These are phyloP conservation scores for Phialophora chinensis DNA, from an alignment of 2,329 filamentous ascomycete genomes.

Conservation along the genomic window DNA sequence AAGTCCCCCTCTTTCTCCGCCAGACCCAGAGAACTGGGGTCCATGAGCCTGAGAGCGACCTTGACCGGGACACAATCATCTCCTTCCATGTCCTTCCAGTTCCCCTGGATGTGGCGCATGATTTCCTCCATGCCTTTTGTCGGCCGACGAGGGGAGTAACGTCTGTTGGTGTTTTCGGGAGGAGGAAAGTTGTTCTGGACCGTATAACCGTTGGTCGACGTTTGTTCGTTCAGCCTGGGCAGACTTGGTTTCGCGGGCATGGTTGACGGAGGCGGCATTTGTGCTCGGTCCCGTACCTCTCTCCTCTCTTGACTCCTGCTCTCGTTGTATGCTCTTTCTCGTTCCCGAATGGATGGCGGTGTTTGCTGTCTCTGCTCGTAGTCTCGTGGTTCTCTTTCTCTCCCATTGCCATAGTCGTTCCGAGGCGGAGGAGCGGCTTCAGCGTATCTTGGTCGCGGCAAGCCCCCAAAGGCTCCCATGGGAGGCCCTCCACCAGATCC, in stretches of 20 bases:
- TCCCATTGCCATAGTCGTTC: conserved; percentile 29
- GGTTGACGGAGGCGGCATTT: conserved; percentile 33
- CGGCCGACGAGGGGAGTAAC: conserved; percentile 34
- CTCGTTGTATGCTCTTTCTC: conserved; percentile 36
- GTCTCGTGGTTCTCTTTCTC: conserved; percentile 29
- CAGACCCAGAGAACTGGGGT: conserved; percentile 88
- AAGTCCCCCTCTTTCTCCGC: conserved; percentile 89
- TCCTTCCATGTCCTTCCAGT: conserved; percentile 91
- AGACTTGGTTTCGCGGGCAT: conserved; percentile 31
- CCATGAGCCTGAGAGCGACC: conserved; percentile 91
- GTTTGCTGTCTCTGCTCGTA: conserved; percentile 30
- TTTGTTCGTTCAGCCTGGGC: conserved; percentile 29
- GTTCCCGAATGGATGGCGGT: conserved; percentile 29
- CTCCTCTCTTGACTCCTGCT: conserved; percentile 30
- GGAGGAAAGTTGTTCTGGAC: conserved; percentile 25
- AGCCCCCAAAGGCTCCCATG: conserved; percentile 36
- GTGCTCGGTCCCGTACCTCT: conserved; percentile 21
- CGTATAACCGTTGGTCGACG: conserved; percentile 23
- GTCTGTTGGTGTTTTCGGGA: conserved; percentile 28
- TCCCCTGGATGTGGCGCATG: conserved; percentile 70
- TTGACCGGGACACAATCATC: conserved; percentile 91
- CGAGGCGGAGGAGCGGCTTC: conserved; percentile 23
- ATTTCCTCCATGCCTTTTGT: conserved; percentile 40
- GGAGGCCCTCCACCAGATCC: conserved; percentile 27
- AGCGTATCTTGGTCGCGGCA: conserved; percentile 31